A percentile compares a stretch with the other conserved stretches of the same genome.
Conservation (phyloP, 2,329 filamentous ascomycete species). For the Xylariaceae sp. region DNA sequence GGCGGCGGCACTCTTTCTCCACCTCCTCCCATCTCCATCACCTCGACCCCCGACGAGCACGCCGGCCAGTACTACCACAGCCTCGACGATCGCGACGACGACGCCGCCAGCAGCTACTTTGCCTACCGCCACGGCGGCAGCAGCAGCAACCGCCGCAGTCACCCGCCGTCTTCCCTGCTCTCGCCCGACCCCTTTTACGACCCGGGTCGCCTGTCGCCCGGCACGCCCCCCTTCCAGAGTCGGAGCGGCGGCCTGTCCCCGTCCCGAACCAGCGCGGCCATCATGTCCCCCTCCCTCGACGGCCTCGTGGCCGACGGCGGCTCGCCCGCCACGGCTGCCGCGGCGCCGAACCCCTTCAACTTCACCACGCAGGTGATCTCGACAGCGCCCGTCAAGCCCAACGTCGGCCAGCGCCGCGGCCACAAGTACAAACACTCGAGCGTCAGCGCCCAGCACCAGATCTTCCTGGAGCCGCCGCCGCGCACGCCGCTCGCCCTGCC, state of each 20-base stretch:
- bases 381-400: slow-evolving; percentile 70
- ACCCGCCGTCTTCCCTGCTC: not conserved
- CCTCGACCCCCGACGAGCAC: slow-evolving; percentile 19
- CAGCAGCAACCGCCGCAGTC: slow-evolving; percentile 9
- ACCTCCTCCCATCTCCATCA: slow-evolving; percentile 21
- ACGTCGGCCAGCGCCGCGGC: slow-evolving; percentile 82
- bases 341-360: slow-evolving; percentile 73
- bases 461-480: slow-evolving; percentile 86
- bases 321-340: no score
- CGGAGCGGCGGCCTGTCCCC: no score
- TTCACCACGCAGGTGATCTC: slow-evolving; percentile 79
- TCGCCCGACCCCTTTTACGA: slow-evolving; percentile 20
- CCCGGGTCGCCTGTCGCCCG: slow-evolving; percentile 24
- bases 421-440: slow-evolving; percentile 98
- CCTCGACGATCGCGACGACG: slow-evolving; percentile 3
- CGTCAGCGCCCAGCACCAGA: slow-evolving; percentile 80
- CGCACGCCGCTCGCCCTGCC: slow-evolving; percentile 82
- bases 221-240: slow-evolving; percentile 21
- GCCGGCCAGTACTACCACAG: slow-evolving; percentile 8
- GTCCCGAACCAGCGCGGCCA: no score
- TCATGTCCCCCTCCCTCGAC: no score
- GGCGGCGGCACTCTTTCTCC: slow-evolving; percentile 6
- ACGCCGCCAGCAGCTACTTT: slow-evolving; percentile 4
- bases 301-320: no score
- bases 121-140: slow-evolving; percentile 8